Base-by-base conservation (phyloP, 1,139 yeast genomes). In the Geotrichum citri-aurantii region DNA sequence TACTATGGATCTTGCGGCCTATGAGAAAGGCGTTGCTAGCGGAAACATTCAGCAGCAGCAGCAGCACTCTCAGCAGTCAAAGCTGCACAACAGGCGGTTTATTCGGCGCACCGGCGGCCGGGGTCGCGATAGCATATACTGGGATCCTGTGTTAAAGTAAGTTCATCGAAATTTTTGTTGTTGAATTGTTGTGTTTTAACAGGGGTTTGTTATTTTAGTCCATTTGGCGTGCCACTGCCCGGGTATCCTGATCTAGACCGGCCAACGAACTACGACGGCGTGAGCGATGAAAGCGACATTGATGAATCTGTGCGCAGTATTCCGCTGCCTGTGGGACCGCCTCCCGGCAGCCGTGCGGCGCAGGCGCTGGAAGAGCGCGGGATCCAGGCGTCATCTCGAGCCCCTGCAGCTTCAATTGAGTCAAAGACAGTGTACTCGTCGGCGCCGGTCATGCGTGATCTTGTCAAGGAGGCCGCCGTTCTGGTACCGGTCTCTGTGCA, bases 221-320 rank as follows among this genome's bases (percentile, higher is more conserved):
- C 71, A 1, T 56, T 61, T 47, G 71, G 71, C 2, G 59, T 59
- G 23, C 66, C 71, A 14, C 70, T 70, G 2, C 61, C 61, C 5
- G 69, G 70, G 11, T 52, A 59, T 53, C 63, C 64, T 3, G 62
- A 63, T 49, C 58, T 57, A 6, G 58, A 59, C 26, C 50, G 65
- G 11, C 44, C 55, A 11, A 48, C 27, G 8, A 46, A 19, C 23
- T 44, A 42, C 29, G 50, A 52, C 21, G 59, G 57, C 14, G 52
- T 51, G 37, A 60, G 57, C 21, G 59, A 58, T 26, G 68, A 66
- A 1, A 58, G 59, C 8, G 68, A 65, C 49, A 60, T 61, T 10
- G 66, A 65, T 42, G 64, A 63, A 17, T 17, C 48, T 23, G 65
- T 67, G 8, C 54, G 59, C 12, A 47, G 50, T 12, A 68, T 68